Base-by-base conservation (phyloP, 2,329 filamentous ascomycete species). In the Colletotrichum camelliae region DNA sequence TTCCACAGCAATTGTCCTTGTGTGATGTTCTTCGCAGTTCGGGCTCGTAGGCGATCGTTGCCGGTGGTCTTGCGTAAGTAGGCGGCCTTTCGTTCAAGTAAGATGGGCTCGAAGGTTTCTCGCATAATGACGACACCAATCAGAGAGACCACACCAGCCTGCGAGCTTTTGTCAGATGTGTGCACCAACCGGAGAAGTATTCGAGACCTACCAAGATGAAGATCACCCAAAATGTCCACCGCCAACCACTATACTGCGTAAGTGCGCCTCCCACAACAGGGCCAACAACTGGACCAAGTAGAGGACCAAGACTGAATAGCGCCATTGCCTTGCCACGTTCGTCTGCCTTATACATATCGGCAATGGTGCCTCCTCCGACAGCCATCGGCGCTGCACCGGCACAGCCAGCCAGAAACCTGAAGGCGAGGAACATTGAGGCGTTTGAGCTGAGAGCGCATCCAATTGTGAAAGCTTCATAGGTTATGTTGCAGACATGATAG, bases 1-100 rank as follows among this genome's bases (percentile, higher is more conserved):
- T 84, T 84, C 37, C 80, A 82, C 75, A 90, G 86, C 76, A 86
- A 83, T 60, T 88, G 84, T 1, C 77, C 67, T 0, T 84, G 78
- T 21, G 81, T 82, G 1, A 87, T 80, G 6, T 85, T 85, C 0
- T 86, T 74, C 64, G 86, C 13, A 10, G 66, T 88, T 79, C 90
- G 90, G 27, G 89, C 90, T 1, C 91, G 91, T 3, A 93, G 81
- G 10, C 83, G 78, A 0, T 77, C 74, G 73, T 92, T 92, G 13
- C 89, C 89, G 0, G 90, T 92, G 61, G 88, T 84, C 71, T 86
- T 87, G 5, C 85, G 86, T 1, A 92, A 84, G 4, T 82, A 80
- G 3, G 74, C 75, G 0, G 85, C 83, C 79, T 88, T 89, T 15
- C 82, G 81, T 66, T 85, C 78, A 1, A 91, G 83, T 10, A 91